phyloP scores from a whole-genome alignment of 139 green algal species.

The Chlamydomonas sphaeroides region DNA sequence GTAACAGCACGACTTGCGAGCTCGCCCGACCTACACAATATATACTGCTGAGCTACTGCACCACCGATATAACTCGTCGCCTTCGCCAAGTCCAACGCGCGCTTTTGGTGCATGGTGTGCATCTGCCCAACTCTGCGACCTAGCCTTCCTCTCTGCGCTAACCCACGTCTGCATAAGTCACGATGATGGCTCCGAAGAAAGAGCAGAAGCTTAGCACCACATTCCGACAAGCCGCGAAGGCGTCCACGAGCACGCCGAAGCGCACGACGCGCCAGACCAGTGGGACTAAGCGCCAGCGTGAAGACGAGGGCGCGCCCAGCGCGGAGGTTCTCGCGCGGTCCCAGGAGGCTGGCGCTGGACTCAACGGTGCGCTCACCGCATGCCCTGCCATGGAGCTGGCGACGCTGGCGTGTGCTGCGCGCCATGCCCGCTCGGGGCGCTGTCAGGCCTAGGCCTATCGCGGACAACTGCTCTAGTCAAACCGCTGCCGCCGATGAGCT shows the following conservation, averaged over 20 bases:
- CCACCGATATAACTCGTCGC: too few species aligned
- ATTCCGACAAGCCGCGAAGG: slow-evolving; percentile 8
- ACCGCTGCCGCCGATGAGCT: too few species aligned
- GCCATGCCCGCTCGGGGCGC: too few species aligned
- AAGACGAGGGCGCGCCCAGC: not conserved
- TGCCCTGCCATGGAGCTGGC: not conserved
- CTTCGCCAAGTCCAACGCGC: too few species aligned
- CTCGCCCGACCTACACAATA: too few species aligned
- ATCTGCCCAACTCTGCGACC: too few species aligned
- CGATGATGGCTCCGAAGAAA: slow-evolving; percentile 15
- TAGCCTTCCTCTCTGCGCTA: too few species aligned
- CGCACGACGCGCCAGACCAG: not conserved
- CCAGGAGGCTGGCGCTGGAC: not conserved
- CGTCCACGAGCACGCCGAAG: not conserved
- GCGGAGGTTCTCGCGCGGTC: slow-evolving; percentile 13
- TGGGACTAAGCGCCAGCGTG: not conserved
- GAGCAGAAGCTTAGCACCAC: not conserved
- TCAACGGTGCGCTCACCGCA: not conserved
- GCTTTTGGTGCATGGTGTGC: too few species aligned
- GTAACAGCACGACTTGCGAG: too few species aligned
- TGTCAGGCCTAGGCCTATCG: not conserved
- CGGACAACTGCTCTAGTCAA: too few species aligned
- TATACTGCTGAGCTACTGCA: too few species aligned
- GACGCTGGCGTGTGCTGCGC: not conserved
- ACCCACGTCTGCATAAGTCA: too few species aligned